Evolutionary conservation across 768 basidiomycete genomes (phyloP).

Genomic region (Lactarius tabidus): DNA sequence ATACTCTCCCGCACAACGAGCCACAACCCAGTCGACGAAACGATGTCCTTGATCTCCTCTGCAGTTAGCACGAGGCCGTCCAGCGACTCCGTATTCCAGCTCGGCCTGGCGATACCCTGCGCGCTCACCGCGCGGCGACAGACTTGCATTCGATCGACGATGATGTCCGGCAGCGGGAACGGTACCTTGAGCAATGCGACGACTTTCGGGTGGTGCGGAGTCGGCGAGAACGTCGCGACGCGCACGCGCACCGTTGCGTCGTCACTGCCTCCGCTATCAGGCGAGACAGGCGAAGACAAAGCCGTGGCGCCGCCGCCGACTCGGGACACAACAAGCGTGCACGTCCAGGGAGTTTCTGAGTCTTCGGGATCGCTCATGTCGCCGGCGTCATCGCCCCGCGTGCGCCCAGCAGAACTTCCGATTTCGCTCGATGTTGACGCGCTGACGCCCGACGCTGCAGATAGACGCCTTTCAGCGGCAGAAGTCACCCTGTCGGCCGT

Average conservation of each 20-base stretch:
- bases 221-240: constrained; percentile 83
- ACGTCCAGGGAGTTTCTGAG: constrained; percentile 94
- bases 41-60: constrained; percentile 91
- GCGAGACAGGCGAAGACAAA: constrained; percentile 13
- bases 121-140: constrained; percentile 45
- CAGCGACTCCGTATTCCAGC: constrained; percentile 16
- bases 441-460: constrained; percentile 18
- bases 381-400: constrained; percentile 44
- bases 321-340: constrained; percentile 66
- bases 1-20: constrained; percentile 90
- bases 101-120: constrained; percentile 33
- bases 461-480: constrained; percentile 16
- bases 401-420: constrained; percentile 8
- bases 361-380: constrained; percentile 94
- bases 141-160: constrained; percentile 56
- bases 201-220: constrained; percentile 94
- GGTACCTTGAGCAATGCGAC: constrained; percentile 89
- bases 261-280: constrained; percentile 8
- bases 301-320: constrained; percentile 27
- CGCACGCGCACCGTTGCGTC: constrained; percentile 42
- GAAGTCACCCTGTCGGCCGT: background rate
- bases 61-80: constrained; percentile 65
- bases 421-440: constrained; percentile 19
- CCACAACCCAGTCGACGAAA: constrained; percentile 87
- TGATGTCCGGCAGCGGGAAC: constrained; percentile 80